Evolutionary conservation across 257 asterid genomes (phyloP).

Genomic region (Primulina tabacum): DNA sequence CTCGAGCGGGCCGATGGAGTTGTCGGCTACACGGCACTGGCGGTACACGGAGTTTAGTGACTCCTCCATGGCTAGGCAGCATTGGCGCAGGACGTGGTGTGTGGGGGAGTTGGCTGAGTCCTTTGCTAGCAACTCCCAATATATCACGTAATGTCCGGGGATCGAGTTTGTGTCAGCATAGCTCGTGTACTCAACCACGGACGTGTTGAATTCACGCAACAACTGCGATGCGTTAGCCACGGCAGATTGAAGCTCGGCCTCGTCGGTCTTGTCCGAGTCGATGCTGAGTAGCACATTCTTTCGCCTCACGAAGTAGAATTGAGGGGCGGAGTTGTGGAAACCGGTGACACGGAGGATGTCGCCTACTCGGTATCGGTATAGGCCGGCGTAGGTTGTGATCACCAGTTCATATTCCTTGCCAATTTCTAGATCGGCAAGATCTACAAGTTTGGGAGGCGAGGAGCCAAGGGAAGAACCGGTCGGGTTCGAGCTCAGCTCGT

Average conservation of each 20-base stretch:
- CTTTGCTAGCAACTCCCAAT: constrained; percentile 27
- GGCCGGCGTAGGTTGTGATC: constrained; percentile 39
- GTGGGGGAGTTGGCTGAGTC: constrained; percentile 17
- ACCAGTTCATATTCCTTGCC: constrained; percentile 46
- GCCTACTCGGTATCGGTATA: constrained; percentile 40
- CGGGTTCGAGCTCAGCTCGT: constrained; percentile 10
- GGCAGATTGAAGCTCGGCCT: constrained; percentile 37
- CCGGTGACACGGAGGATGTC: constrained; percentile 38
- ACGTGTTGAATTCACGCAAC: constrained; percentile 11
- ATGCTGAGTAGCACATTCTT: constrained; percentile 37
- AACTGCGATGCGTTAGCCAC: constrained; percentile 29
- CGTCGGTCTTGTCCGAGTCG: constrained; percentile 38
- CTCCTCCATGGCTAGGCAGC: constrained; percentile 42
- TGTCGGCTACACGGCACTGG: constrained; percentile 19
- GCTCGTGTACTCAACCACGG: constrained; percentile 42
- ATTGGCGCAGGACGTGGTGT: constrained; percentile 19
- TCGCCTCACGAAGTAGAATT: constrained; percentile 29
- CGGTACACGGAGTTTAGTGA: constrained; percentile 29
- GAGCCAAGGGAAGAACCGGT: not conserved
- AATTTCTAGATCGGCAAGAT: constrained; percentile 31
- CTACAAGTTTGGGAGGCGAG: constrained; percentile 11
- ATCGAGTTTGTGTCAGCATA: constrained; percentile 25
- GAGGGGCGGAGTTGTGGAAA: constrained; percentile 39
- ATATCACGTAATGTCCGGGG: constrained; percentile 39
- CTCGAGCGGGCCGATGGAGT: constrained; percentile 36